These are phyloP conservation scores for Candida taoyuanica DNA, from an alignment of 805 yeast species.

Conservation along the genomic window DNA sequence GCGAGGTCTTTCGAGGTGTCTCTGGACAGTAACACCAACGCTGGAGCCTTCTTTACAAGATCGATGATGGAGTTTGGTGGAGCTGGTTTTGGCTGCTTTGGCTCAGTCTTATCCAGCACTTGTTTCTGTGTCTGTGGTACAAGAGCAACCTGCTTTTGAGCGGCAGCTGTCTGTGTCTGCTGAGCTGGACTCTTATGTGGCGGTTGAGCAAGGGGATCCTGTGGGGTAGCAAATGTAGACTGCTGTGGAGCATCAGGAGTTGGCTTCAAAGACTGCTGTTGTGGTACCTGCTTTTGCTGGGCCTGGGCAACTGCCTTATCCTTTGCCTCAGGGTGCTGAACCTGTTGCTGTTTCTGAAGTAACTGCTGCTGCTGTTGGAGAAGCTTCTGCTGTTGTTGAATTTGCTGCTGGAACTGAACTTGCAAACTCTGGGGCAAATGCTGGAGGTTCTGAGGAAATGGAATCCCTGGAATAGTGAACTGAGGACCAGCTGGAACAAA, in stretches of 20 bases:
- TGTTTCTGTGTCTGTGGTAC: no score
- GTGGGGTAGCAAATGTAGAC: no score
- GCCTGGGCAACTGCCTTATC: neutral
- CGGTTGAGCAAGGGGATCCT: no score
- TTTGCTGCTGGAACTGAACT: slow-evolving; percentile 24
- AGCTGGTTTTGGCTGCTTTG: slow-evolving; percentile 21
- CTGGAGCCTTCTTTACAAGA: slow-evolving; percentile 20
- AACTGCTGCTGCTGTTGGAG: slow-evolving; percentile 11
- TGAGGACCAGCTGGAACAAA: slow-evolving; percentile 19
- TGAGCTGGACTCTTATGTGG: neutral
- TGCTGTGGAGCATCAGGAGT: no score
- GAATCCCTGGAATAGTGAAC: slow-evolving; percentile 16
- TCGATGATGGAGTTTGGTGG: slow-evolving; percentile 21
- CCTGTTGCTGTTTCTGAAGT: slow-evolving; percentile 6
- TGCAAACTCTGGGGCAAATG: slow-evolving; percentile 21
- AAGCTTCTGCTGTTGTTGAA: slow-evolving; percentile 21
- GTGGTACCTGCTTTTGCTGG: no score
- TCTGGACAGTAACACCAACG: slow-evolving; percentile 22
- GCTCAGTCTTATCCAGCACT: slow-evolving; percentile 4
- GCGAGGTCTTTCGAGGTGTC: slow-evolving; percentile 27
- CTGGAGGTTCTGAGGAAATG: slow-evolving; percentile 22
- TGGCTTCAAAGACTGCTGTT: no score
- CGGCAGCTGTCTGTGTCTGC: no score
- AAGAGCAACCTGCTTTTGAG: neutral
- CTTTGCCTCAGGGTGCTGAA: neutral